Conservation (phyloP, 2,329 filamentous ascomycete species). For the Neocatenulostroma microsporum region DNA sequence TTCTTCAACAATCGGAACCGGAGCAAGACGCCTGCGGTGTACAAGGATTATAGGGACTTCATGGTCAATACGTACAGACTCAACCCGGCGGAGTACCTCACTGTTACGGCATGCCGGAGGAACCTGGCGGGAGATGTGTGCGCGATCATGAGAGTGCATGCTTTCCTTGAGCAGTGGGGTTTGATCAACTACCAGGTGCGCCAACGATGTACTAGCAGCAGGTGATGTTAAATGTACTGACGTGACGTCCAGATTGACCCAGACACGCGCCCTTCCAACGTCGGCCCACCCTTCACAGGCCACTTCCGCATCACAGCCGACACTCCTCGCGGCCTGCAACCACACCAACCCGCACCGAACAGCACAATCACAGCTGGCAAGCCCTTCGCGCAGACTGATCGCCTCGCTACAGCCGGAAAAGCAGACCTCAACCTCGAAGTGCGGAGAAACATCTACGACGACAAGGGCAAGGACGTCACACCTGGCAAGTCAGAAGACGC, state of each 20-base stretch:
- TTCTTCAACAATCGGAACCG: slow-evolving; percentile 98
- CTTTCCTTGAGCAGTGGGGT: slow-evolving; percentile 97
- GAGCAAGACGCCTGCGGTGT: slow-evolving; percentile 93
- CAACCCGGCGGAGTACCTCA: slow-evolving; percentile 92
- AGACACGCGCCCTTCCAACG: slow-evolving; percentile 87
- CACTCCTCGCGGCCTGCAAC: slow-evolving; percentile 86
- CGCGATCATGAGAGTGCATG: slow-evolving; percentile 97
- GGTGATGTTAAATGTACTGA: slow-evolving; percentile 27
- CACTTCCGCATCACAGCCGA: slow-evolving; percentile 96
- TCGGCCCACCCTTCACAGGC: slow-evolving; percentile 92
- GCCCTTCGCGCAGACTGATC: slow-evolving; percentile 60
- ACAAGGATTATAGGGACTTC: slow-evolving; percentile 98
- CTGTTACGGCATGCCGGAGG: slow-evolving; percentile 87
- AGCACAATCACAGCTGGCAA: slow-evolving; percentile 55
- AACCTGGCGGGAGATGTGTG: slow-evolving; percentile 97
- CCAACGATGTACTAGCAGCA: no score
- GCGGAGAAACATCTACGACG: slow-evolving; percentile 90
- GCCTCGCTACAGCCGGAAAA: slow-evolving; percentile 61
- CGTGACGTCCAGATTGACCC: slow-evolving; percentile 67
- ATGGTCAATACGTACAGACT: slow-evolving; percentile 99
- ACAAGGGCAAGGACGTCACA: slow-evolving; percentile 75
- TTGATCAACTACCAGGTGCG: slow-evolving; percentile 99
- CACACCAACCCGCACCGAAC: slow-evolving; percentile 81
- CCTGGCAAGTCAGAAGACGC: slow-evolving; percentile 44
- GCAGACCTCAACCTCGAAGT: slow-evolving; percentile 85